A percentile compares a stretch with the other conserved stretches of the same genome.
Evolutionary conservation across 805 yeast species (phyloP).

Genomic region (Metschnikowia picachoensis): DNA sequence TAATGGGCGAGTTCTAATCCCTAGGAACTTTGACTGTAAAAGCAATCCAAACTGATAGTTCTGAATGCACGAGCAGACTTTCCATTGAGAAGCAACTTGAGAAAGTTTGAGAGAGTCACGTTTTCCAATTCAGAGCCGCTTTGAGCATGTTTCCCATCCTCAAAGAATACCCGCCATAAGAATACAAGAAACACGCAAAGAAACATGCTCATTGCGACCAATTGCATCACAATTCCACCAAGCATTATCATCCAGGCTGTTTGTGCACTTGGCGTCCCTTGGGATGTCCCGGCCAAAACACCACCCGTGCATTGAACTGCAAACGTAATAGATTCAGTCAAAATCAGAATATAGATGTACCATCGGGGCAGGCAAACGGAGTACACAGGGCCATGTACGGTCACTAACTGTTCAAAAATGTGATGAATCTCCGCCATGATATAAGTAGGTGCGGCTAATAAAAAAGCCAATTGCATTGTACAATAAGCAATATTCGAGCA

Average conservation of each 20-base stretch:
- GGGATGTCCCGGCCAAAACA: no score
- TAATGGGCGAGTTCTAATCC: constrained; percentile 23
- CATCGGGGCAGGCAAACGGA: constrained; percentile 38
- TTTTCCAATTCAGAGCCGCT: constrained; percentile 10
- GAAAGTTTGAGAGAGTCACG: constrained; percentile 19
- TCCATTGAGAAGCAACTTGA: constrained; percentile 27
- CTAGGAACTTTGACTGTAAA: constrained; percentile 26
- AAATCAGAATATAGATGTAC: constrained; percentile 39
- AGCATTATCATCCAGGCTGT: no score
- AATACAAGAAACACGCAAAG: constrained; percentile 24
- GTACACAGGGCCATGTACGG: constrained; percentile 33
- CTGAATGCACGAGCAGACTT: constrained; percentile 23
- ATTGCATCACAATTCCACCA: constrained; percentile 34
- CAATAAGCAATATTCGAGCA: constrained; percentile 19
- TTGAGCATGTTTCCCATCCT: constrained; percentile 13
- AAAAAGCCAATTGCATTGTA: constrained; percentile 30
- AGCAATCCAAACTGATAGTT: constrained; percentile 22
- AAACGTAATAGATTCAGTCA: constrained; percentile 33
- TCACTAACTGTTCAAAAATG: constrained; percentile 38
- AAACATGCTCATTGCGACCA: background rate
- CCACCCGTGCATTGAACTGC: constrained; percentile 39
- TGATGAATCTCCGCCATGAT: constrained; percentile 41
- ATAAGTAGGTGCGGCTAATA: constrained; percentile 40
- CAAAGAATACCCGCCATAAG: constrained; percentile 32
- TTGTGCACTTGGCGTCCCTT: no score